A percentile compares a stretch with the other conserved stretches of the same genome.
phyloP scores from a whole-genome alignment of 1,284 basidiomycete species.

The Trichosporon sp. region DNA sequence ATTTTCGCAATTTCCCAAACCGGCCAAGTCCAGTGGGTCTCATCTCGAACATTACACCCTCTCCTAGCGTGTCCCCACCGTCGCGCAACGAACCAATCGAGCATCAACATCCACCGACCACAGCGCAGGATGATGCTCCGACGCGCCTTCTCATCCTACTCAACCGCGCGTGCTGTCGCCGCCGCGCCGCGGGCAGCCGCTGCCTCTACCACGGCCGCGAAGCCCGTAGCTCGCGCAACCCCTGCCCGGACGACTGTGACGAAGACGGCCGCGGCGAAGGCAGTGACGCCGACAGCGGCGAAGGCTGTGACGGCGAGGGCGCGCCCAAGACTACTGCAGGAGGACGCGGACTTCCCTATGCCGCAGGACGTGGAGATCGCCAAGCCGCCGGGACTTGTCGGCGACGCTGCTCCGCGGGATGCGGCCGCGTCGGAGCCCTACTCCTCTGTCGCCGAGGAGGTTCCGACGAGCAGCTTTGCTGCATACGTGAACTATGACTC shows the following conservation, averaged over 20 bases:
- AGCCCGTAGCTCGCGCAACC: not conserved
- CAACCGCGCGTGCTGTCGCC: not conserved
- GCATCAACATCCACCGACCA: not conserved
- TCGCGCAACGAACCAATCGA: not conserved
- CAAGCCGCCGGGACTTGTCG: not conserved
- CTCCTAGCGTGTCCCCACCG: not conserved
- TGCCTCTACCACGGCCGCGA: not conserved
- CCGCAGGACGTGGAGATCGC: slow-evolving; percentile 9
- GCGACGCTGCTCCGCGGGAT: slow-evolving; percentile 10
- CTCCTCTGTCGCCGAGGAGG: not conserved
- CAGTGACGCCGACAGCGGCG: not conserved
- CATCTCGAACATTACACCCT: not conserved
- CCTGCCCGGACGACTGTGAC: not conserved
- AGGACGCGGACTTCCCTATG: slow-evolving; percentile 13
- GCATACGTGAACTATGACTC: slow-evolving; percentile 9
- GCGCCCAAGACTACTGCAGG: not conserved
- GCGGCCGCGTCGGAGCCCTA: not conserved
- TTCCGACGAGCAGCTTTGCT: not conserved
- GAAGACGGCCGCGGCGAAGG: not conserved
- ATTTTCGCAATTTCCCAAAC: slow-evolving; percentile 17
- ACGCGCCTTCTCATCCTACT: not conserved
- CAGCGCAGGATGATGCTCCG: too few relatives aligned
- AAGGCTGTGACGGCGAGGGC: not conserved
- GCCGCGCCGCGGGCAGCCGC: not conserved
- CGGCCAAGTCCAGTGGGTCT: not conserved